These are phyloP conservation scores for Lactuca saligna DNA, from an alignment of 129 eudicot species.

Conservation along the genomic window DNA sequence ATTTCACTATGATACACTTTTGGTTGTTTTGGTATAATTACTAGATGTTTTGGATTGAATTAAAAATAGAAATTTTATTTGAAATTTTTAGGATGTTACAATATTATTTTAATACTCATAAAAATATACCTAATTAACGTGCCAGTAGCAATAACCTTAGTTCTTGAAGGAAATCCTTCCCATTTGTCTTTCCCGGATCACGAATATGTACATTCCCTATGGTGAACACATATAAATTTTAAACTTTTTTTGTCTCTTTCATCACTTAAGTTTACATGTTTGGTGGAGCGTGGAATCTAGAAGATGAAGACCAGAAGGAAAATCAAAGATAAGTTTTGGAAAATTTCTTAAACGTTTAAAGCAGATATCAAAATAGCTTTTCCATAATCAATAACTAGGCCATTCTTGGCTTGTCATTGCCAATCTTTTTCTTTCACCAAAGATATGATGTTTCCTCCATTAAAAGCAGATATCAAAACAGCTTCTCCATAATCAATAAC, in stretches of 20 bases:
- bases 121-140: background rate
- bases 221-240: conserved; percentile 12
- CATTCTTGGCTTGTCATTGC: conserved; percentile 44
- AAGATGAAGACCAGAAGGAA: background rate
- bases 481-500: conserved; percentile 87
- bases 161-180: conserved; percentile 99
- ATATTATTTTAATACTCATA: no score
- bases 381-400: conserved; percentile 70
- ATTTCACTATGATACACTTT: no score
- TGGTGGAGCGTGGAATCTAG: background rate
- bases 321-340: conserved; percentile 1
- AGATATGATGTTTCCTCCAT: conserved; percentile 68
- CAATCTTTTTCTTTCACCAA: conserved; percentile 69
- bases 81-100: no score
- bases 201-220: conserved; percentile 87
- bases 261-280: conserved; percentile 10
- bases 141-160: conserved; percentile 98
- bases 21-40: no score
- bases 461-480: conserved; percentile 96
- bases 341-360: conserved; percentile 74
- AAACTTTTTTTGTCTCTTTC: conserved; percentile 6
- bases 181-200: conserved; percentile 94
- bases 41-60: no score
- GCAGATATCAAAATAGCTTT: conserved; percentile 99
- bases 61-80: no score